phyloP scores from a whole-genome alignment of 2,329 filamentous ascomycete species.

The Aspergillus fumigatiaffinis region DNA sequence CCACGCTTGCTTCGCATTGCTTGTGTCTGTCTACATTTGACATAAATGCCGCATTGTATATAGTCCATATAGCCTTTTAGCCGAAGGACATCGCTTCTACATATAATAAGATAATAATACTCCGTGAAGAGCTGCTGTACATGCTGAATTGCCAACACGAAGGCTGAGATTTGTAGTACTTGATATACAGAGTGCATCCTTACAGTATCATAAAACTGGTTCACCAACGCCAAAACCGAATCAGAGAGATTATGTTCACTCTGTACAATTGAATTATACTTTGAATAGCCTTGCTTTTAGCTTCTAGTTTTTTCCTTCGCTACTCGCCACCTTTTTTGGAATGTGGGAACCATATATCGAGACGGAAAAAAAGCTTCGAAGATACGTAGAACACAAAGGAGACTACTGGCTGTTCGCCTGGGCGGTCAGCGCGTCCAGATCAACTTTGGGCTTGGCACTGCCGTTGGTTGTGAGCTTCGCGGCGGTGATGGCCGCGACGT shows the following conservation, averaged over 20 bases:
- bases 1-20: not conserved
- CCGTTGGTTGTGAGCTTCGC: conserved; percentile 20
- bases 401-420: conserved; percentile 31
- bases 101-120: not conserved
- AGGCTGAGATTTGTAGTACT: too few species aligned
- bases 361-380: not conserved
- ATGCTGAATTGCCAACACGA: too few species aligned
- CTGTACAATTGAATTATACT: not conserved
- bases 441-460: conserved; percentile 27
- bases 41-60: not conserved
- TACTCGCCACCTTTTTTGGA: not conserved
- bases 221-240: not conserved
- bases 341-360: not conserved
- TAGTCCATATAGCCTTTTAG: not conserved
- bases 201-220: conserved; percentile 29
- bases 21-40: not conserved
- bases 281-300: not conserved
- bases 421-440: conserved; percentile 37
- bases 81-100: not conserved
- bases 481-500: conserved; percentile 13
- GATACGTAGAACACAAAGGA: not conserved
- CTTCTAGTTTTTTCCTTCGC: not conserved
- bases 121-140: too few species aligned
- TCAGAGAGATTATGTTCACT: conserved; percentile 3
- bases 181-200: not conserved